Evolutionary conservation across 805 yeast species (phyloP).

Genomic region (Wickerhamomyces kurtzmanii): DNA sequence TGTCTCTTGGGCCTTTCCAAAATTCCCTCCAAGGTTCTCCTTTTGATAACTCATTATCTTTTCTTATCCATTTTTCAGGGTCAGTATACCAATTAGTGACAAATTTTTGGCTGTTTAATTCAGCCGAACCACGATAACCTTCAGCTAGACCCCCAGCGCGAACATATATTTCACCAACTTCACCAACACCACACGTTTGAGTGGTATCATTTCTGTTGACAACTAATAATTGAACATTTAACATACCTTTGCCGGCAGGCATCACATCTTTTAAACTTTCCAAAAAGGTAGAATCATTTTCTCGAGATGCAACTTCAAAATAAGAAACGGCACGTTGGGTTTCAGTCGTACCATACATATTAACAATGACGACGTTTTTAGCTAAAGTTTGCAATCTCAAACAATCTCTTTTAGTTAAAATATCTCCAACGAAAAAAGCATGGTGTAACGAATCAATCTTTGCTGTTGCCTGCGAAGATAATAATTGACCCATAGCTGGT

Average conservation of each 20-base stretch:
- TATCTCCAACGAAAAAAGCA: conserved; percentile 98
- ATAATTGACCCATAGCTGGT: conserved; percentile 98
- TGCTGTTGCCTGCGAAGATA: conserved; percentile 91
- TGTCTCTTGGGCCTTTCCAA: conserved; percentile 93
- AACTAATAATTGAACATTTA: conserved; percentile 85
- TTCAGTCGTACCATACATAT: conserved; percentile 99
- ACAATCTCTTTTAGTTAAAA: conserved; percentile 95
- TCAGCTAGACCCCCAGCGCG: conserved; percentile 98
- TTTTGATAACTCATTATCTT: conserved; percentile 36
- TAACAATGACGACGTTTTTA: conserved; percentile 79
- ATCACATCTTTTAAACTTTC: conserved; percentile 85
- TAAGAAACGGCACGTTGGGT: conserved; percentile 97
- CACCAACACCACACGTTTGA: conserved; percentile 96
- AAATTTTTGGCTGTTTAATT: conserved; percentile 78
- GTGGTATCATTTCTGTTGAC: conserved; percentile 85
- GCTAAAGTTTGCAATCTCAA: conserved; percentile 87
- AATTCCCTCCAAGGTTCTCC: conserved; percentile 58
- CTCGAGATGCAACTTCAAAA: conserved; percentile 75
- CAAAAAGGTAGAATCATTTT: conserved; percentile 61
- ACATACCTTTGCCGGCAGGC: conserved; percentile 99
- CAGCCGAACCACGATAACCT: conserved; percentile 90
- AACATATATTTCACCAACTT: conserved; percentile 96
- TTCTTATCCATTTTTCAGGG: conserved; percentile 47
- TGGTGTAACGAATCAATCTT: conserved; percentile 82
- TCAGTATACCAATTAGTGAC: conserved; percentile 86